A percentile compares a stretch with the other conserved stretches of the same genome.
Evolutionary conservation across 2,329 filamentous ascomycete genomes (phyloP).

Genomic region (Mycosphaerella sp.): DNA sequence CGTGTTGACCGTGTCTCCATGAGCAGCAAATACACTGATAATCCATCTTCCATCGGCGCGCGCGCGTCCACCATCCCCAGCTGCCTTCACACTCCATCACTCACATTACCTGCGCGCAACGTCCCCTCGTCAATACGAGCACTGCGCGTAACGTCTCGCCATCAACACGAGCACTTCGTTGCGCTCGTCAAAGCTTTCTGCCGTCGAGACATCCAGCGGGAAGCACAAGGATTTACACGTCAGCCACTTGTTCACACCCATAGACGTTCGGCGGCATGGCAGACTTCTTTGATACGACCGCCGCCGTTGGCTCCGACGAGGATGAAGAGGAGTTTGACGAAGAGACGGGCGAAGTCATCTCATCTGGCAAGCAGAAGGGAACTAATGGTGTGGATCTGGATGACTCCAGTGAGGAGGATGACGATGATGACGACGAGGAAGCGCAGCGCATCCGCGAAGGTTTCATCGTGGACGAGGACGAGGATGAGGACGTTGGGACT

Average conservation of each 20-base stretch:
- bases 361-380: constrained; percentile 31
- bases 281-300: constrained; percentile 66
- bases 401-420: constrained; percentile 87
- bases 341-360: constrained; percentile 57
- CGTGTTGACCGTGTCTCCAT: too few species aligned
- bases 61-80: too few species aligned
- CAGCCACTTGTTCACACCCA: background rate
- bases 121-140: background rate
- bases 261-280: constrained; percentile 16
- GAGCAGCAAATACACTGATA: too few species aligned
- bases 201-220: background rate
- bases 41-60: too few species aligned
- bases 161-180: constrained; percentile 1
- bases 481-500: constrained; percentile 69
- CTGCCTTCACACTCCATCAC: too few species aligned
- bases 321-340: constrained; percentile 80
- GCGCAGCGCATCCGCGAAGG: constrained; percentile 73
- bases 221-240: background rate
- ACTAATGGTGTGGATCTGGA: constrained; percentile 49
- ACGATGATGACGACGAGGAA: constrained; percentile 80
- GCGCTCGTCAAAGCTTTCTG: background rate
- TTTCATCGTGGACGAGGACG: constrained; percentile 93
- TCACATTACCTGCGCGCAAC: background rate
- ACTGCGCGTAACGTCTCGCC: background rate
- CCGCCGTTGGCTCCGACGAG: constrained; percentile 79